Evolutionary conservation across 306 rosid genomes (phyloP).

Genomic region (Echinosophora koreensis): DNA sequence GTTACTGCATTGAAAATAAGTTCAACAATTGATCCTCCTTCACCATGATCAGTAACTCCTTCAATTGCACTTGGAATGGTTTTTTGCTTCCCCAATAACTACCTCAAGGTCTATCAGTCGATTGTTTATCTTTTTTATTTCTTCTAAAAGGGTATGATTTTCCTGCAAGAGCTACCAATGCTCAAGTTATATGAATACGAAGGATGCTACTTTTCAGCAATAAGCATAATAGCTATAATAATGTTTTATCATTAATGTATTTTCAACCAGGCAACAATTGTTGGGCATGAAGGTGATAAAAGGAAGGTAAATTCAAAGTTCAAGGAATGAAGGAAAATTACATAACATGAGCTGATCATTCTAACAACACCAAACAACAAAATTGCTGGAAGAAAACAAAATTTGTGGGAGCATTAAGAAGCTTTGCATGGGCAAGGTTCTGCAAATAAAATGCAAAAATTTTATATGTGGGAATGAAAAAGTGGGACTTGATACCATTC

Average conservation of each 20-base stretch:
- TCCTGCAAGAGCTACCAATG: slow-evolving; percentile 46
- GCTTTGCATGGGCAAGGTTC: neutral
- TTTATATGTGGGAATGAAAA: neutral
- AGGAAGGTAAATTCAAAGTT: neutral
- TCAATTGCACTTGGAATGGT: slow-evolving; percentile 21
- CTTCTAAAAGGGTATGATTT: slow-evolving; percentile 43
- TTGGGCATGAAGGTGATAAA: neutral
- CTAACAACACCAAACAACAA: neutral
- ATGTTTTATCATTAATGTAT: neutral
- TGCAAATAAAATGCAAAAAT: neutral
- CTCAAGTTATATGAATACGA: neutral
- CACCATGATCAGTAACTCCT: slow-evolving; percentile 32
- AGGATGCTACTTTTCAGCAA: neutral
- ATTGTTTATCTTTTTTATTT: slow-evolving; percentile 53
- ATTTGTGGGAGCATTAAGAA: neutral
- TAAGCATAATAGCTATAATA: neutral
- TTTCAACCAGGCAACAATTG: neutral
- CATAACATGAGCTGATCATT: neutral
- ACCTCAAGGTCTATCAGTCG: slow-evolving; percentile 48
- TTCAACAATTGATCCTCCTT: slow-evolving; percentile 48
- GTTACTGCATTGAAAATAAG: slow-evolving; percentile 41
- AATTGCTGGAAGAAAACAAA: neutral
- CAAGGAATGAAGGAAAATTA: neutral
- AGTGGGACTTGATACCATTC: neutral
- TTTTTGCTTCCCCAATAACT: slow-evolving; percentile 44